Conservation (phyloP, 257 asterid genomes). For the Plectranthus barbatus region DNA sequence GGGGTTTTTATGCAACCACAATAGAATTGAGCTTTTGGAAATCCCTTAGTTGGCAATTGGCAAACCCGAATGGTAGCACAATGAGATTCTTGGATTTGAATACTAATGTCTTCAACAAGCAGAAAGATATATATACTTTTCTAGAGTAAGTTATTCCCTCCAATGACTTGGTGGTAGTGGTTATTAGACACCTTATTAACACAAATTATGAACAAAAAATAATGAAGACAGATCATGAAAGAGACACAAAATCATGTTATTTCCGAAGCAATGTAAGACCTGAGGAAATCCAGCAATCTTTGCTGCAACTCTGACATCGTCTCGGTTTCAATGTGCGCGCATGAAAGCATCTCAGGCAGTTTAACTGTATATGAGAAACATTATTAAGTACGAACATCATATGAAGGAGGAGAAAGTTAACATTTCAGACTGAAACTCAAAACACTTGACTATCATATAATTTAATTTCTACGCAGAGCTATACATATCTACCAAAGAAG, state of each 20-base stretch:
- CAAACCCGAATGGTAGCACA: no score
- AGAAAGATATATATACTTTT: background rate
- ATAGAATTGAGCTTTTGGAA: no score
- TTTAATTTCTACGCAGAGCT: no score
- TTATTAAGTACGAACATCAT: background rate
- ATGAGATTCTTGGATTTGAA: no score
- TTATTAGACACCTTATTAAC: background rate
- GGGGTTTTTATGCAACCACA: no score
- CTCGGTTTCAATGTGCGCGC: conserved; percentile 35
- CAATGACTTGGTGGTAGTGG: background rate
- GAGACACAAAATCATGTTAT: background rate
- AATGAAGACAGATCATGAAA: background rate
- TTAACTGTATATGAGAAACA: conserved; percentile 42
- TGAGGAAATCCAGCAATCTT: conserved; percentile 43
- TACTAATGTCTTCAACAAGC: no score
- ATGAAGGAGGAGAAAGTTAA: conserved; percentile 1
- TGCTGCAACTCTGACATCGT: conserved; percentile 40
- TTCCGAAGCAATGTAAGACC: conserved; percentile 19
- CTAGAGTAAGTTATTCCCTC: background rate
- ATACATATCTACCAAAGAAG: no score
- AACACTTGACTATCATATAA: background rate
- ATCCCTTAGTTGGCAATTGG: no score
- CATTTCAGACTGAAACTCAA: background rate
- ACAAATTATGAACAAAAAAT: background rate
- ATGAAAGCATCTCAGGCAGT: conserved; percentile 53